These are phyloP conservation scores for Eutrema japonicum DNA, from an alignment of 345 rosid genomes.

Conservation along the genomic window DNA sequence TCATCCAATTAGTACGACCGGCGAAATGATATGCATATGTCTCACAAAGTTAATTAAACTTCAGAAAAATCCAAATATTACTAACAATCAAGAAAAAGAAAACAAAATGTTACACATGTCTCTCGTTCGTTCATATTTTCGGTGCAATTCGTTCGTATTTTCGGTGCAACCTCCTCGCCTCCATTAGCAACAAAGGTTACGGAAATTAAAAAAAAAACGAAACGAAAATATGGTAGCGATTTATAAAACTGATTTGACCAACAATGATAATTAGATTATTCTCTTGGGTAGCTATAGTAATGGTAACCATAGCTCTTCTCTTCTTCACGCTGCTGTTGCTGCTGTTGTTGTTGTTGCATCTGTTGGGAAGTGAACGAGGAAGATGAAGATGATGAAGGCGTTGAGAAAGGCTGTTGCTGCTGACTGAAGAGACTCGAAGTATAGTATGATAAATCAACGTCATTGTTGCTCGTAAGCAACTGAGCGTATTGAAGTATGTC, in stretches of 20 bases:
- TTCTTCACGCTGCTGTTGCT: constrained; percentile 36
- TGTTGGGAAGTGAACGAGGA: constrained; percentile 37
- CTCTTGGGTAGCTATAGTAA: constrained; percentile 43
- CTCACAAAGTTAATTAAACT: background rate
- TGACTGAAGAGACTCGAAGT: constrained; percentile 60
- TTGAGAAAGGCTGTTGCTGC: constrained; percentile 45
- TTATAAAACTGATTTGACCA: constrained; percentile 15
- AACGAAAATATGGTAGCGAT: constrained; percentile 7
- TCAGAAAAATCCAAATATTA: background rate
- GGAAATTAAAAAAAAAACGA: background rate
- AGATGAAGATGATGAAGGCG: constrained; percentile 48
- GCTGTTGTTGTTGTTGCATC: constrained; percentile 25
- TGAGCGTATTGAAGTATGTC: constrained; percentile 79
- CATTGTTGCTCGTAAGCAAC: constrained; percentile 68
- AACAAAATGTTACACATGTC: constrained; percentile 22
- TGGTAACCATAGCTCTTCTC: constrained; percentile 35
- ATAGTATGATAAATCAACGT: constrained; percentile 59
- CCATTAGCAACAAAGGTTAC: constrained; percentile 17
- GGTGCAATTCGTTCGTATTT: constrained; percentile 20
- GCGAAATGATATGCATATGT: background rate
- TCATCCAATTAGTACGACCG: background rate
- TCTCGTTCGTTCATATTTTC: constrained; percentile 5
- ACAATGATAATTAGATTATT: constrained; percentile 27
- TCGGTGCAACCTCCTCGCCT: constrained; percentile 8
- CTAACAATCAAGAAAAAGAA: background rate